Conservation (phyloP, 768 basidiomycete species). For the Asterophora lycoperdoides region DNA sequence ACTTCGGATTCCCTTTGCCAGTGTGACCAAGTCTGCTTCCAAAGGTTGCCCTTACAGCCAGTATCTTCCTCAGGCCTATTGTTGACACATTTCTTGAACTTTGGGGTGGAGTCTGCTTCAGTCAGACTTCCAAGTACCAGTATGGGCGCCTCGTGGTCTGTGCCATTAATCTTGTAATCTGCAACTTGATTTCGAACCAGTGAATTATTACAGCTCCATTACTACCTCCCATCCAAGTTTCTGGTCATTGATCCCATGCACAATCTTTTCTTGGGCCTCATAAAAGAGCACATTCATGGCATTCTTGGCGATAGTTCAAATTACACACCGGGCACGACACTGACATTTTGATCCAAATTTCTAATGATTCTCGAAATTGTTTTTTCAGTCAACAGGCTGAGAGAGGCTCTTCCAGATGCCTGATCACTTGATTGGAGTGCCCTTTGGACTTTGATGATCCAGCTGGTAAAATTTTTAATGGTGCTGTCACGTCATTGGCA, state of each 20-base stretch:
- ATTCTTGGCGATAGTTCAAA: slow-evolving; percentile 20
- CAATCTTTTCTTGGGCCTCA: slow-evolving; percentile 19
- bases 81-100: slow-evolving; percentile 23
- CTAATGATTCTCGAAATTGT: not conserved
- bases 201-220: slow-evolving; percentile 25
- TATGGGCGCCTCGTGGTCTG: slow-evolving; percentile 6
- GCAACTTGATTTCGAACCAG: slow-evolving; percentile 32
- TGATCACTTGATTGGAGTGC: not conserved
- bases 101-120: slow-evolving; percentile 12
- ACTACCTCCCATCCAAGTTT: slow-evolving; percentile 25
- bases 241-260: slow-evolving; percentile 31
- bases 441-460: slow-evolving; percentile 1
- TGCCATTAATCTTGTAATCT: slow-evolving; percentile 19
- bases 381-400: not conserved
- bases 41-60: too few species aligned
- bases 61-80: slow-evolving; percentile 23
- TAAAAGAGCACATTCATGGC: slow-evolving; percentile 17
- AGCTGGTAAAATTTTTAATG: not conserved
- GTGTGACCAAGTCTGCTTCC: too few species aligned
- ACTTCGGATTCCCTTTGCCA: too few species aligned
- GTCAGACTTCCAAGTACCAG: slow-evolving; percentile 1
- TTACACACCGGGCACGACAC: too few species aligned
- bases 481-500: not conserved
- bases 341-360: too few species aligned
- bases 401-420: not conserved